These are phyloP conservation scores for Emmonsiellopsis sp. DNA, from an alignment of 2,329 filamentous ascomycete genomes.

Conservation along the genomic window DNA sequence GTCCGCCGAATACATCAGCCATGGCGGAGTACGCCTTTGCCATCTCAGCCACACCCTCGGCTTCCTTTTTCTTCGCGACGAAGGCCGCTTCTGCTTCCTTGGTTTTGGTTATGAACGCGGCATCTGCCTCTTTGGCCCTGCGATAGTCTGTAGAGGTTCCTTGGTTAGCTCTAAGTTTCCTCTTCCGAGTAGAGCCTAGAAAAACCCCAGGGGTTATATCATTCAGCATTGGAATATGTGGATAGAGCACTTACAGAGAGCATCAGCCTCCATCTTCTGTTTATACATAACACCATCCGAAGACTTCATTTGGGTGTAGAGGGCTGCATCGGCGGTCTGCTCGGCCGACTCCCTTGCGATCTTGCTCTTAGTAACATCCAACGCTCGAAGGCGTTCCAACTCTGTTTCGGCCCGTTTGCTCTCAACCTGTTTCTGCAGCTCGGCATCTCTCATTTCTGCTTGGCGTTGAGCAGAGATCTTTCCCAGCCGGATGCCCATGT, in stretches of 20 bases:
- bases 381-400: constrained; percentile 67
- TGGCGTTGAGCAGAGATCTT: constrained; percentile 63
- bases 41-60: constrained; percentile 67
- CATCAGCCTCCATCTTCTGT: constrained; percentile 31
- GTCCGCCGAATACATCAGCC: constrained; percentile 63
- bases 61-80: constrained; percentile 58
- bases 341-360: constrained; percentile 37
- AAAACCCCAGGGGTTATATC: no score
- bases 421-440: constrained; percentile 70
- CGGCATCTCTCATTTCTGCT: constrained; percentile 67
- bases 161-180: background rate
- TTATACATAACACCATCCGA: constrained; percentile 43
- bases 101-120: constrained; percentile 49
- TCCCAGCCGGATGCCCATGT: constrained; percentile 64
- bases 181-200: no score
- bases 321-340: constrained; percentile 39
- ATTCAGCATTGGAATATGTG: no score
- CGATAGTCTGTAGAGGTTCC: constrained; percentile 17
- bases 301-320: constrained; percentile 40
- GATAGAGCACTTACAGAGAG: constrained; percentile 18
- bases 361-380: constrained; percentile 66
- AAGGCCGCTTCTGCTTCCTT: constrained; percentile 61
- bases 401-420: constrained; percentile 68
- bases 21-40: constrained; percentile 70
- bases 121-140: constrained; percentile 35